Evolutionary conservation across 2,329 filamentous ascomycete genomes (phyloP).

Genomic region (Chaetomium olivaceum): DNA sequence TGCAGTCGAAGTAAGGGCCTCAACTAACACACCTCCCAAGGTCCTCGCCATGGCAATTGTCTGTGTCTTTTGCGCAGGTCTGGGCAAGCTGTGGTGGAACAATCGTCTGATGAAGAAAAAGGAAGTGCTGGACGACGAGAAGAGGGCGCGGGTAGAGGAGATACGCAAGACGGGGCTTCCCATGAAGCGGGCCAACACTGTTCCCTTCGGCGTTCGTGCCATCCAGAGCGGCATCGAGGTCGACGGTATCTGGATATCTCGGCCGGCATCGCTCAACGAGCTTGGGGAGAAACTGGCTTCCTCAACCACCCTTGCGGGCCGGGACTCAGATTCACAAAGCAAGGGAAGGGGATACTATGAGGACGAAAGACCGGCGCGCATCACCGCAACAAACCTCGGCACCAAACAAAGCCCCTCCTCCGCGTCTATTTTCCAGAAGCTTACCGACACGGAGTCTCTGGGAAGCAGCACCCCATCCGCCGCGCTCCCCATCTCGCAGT

Average conservation of each 20-base stretch:
- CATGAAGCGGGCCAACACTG: constrained; percentile 51
- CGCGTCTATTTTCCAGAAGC: constrained; percentile 19
- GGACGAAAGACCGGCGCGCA: constrained; percentile 20
- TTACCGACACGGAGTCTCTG: constrained; percentile 21
- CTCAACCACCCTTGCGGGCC: constrained; percentile 27
- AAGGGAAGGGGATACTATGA: constrained; percentile 22
- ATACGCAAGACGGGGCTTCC: constrained; percentile 57
- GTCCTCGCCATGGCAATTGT: constrained; percentile 71
- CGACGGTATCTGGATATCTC: constrained; percentile 79
- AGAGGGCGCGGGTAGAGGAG: constrained; percentile 54
- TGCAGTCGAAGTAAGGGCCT: neutral
- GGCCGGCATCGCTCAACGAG: constrained; percentile 45
- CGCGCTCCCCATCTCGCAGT: constrained; percentile 25
- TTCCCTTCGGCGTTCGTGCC: constrained; percentile 84
- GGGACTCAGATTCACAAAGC: constrained; percentile 24
- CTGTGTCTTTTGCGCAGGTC: constrained; percentile 67
- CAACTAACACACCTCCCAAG: constrained; percentile 47
- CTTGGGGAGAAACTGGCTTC: constrained; percentile 28
- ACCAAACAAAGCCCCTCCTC: constrained; percentile 19
- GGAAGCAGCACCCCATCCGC: constrained; percentile 12
- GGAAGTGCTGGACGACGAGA: constrained; percentile 66
- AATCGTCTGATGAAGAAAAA: constrained; percentile 58
- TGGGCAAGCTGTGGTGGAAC: constrained; percentile 65
- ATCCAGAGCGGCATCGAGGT: constrained; percentile 81
- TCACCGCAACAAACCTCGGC: constrained; percentile 9